A percentile compares a stretch with the other conserved stretches of the same genome.
phyloP scores from a whole-genome alignment of 2,329 filamentous ascomycete species.

The Aspergillus bombycis region DNA sequence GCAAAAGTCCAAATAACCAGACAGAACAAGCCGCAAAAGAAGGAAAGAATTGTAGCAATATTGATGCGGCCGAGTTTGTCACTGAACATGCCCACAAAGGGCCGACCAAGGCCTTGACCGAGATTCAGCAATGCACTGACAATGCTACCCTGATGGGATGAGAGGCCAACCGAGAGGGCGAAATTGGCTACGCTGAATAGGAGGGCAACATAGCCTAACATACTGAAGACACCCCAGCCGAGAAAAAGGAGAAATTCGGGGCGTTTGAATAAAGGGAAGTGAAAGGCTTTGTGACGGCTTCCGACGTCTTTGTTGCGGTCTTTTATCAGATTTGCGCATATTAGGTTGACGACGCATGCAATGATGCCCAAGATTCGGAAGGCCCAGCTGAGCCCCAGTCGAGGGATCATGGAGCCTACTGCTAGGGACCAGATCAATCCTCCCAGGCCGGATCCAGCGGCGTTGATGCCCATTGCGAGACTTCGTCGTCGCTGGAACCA shows the following conservation, averaged over 20 bases:
- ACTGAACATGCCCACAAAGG: slow-evolving; percentile 64
- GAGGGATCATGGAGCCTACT: slow-evolving; percentile 60
- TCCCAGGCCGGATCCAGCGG: slow-evolving; percentile 62
- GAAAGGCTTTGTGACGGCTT: slow-evolving; percentile 56
- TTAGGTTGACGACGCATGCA: slow-evolving; percentile 56
- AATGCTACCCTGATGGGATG: slow-evolving; percentile 61
- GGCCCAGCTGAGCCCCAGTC: slow-evolving; percentile 61
- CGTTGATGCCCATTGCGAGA: slow-evolving; percentile 63
- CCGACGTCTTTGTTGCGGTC: slow-evolving; percentile 63
- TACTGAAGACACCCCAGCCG: slow-evolving; percentile 62
- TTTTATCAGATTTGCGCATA: slow-evolving; percentile 56
- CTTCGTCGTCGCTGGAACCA: slow-evolving; percentile 64
- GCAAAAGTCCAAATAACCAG: slow-evolving; percentile 66
- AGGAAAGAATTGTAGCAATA: slow-evolving; percentile 60
- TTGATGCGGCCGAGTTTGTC: slow-evolving; percentile 66
- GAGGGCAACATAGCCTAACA: slow-evolving; percentile 67
- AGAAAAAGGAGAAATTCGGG: slow-evolving; percentile 62
- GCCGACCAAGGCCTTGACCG: slow-evolving; percentile 60
- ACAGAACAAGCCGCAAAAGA: slow-evolving; percentile 60
- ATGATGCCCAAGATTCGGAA: slow-evolving; percentile 64
- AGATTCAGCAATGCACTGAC: slow-evolving; percentile 67
- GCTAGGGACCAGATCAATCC: slow-evolving; percentile 63
- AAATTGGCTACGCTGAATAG: slow-evolving; percentile 68
- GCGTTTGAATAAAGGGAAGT: slow-evolving; percentile 55
- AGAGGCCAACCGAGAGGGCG: slow-evolving; percentile 61